These are phyloP conservation scores for Calonectria pseudoreteaudii DNA, from an alignment of 2,329 filamentous ascomycete genomes.

Conservation along the genomic window DNA sequence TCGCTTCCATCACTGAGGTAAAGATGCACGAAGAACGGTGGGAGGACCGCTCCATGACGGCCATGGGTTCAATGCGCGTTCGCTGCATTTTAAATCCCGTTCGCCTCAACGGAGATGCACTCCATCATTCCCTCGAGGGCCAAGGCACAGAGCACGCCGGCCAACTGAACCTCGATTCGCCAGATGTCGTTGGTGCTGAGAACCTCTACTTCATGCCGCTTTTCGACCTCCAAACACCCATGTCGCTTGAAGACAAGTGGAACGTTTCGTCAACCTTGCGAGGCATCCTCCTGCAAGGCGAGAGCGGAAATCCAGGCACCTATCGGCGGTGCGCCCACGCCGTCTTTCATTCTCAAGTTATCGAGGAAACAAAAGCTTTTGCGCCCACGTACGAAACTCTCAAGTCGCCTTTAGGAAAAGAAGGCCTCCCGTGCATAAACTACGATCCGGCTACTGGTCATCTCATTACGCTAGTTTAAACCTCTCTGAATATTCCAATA, in stretches of 20 bases:
- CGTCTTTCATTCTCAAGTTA: neutral
- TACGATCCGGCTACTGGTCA: slow-evolving; percentile 12
- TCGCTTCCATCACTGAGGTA: slow-evolving; percentile 12
- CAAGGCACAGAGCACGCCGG: slow-evolving; percentile 11
- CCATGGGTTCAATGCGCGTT: neutral
- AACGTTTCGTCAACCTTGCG: slow-evolving; percentile 16
- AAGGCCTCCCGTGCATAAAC: slow-evolving; percentile 12
- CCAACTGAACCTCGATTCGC: neutral
- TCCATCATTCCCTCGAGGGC: neutral
- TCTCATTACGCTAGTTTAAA: slow-evolving; percentile 12
- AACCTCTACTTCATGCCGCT: slow-evolving; percentile 22
- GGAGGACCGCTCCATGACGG: slow-evolving; percentile 1
- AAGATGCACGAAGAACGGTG: neutral
- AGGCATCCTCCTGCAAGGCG: slow-evolving; percentile 12
- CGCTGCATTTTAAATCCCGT: slow-evolving; percentile 20
- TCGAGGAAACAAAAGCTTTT: slow-evolving; percentile 13
- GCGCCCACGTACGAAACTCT: slow-evolving; percentile 2
- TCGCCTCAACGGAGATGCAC: neutral
- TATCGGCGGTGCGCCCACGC: slow-evolving; percentile 25
- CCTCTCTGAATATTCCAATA: neutral
- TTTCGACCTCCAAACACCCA: slow-evolving; percentile 11
- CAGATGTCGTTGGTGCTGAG: slow-evolving; percentile 3
- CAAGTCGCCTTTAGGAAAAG: neutral
- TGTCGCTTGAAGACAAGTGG: slow-evolving; percentile 13
- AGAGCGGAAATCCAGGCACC: neutral